Evolutionary conservation across 1,284 basidiomycete genomes (phyloP), one percentile per base, ranked within the genome.

Genomic region (Albatrellus sp.): DNA sequence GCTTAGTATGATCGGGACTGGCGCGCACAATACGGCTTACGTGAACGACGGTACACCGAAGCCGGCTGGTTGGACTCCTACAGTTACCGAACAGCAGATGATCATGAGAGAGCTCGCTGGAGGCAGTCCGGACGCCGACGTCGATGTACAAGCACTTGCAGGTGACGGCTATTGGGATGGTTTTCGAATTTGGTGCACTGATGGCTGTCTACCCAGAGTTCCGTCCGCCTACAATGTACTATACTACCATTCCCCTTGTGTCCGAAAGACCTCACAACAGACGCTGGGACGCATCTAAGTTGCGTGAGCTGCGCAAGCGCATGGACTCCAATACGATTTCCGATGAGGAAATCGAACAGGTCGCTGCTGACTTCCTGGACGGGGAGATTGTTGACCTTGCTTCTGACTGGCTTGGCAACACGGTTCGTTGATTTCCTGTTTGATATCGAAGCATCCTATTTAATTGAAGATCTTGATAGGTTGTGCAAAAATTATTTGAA

Each of bases 331-430:
- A 84, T 28, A 80, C 76, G 6, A 86, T 91, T 67, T 72, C 77
- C 2, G 73, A 77, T n/a, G 84, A 86, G 44, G 92, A 98, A 60
- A 82, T 92, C 45, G 94, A 98, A 61, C 77, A 80, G 54, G 81
- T 96, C 45, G 89, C 91, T 2, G 73, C 72, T 37, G 92, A 98
- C 59, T 82, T 94, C 58, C 69, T 98, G 50, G 90, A 94, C 52
- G 89, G 81, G 28, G 84, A 89, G 60, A 88, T 89, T 49, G 83
- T 91, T n/a, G 86, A 94, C 59, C 75, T 98, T 48, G 84, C 93
- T n/a, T 90, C 89, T 35, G 93, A 98, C 63, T 98, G 96, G 81
- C 87, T 99, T 53, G 96, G 96, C 49, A 99, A 99, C 60, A 98
- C 94, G 44, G 87, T 93, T 59, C 60, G 76, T 66, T 7, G 24